Evolutionary conservation across 371 early-diverging fungal genomes (phyloP).

Genomic region (Batkoa obscura): DNA sequence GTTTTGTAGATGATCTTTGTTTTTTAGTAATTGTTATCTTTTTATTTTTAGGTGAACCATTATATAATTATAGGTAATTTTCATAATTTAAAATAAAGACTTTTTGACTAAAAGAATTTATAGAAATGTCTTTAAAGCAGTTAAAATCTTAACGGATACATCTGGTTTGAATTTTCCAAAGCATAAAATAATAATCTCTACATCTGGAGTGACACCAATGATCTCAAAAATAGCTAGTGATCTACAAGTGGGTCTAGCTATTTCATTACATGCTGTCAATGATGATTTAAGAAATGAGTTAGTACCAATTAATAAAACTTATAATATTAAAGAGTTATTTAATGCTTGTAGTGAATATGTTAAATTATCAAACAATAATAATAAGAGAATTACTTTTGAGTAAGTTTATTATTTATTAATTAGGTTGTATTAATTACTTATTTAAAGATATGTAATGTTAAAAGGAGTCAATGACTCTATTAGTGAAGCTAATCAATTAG

Average conservation of each 20-base stretch:
- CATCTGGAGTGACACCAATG: slow-evolving; percentile 74
- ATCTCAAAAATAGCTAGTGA: slow-evolving; percentile 53
- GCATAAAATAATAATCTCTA: slow-evolving; percentile 63
- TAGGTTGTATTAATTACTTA: background rate
- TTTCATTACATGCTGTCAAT: slow-evolving; percentile 75
- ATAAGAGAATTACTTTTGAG: slow-evolving; percentile 53
- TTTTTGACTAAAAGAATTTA: background rate
- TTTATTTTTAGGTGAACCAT: slow-evolving; percentile 33
- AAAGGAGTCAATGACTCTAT: slow-evolving; percentile 56
- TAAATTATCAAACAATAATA: slow-evolving; percentile 15
- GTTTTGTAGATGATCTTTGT: background rate
- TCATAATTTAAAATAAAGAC: background rate
- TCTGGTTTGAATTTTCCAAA: slow-evolving; percentile 46
- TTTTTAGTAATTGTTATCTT: no score
- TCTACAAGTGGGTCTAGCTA: slow-evolving; percentile 61
- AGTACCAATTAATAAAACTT: slow-evolving; percentile 76
- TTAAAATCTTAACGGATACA: slow-evolving; percentile 49
- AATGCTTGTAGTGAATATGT: slow-evolving; percentile 49
- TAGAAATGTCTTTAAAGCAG: slow-evolving; percentile 47
- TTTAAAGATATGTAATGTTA: slow-evolving; percentile 58
- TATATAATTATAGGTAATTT: slow-evolving; percentile 51
- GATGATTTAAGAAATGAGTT: slow-evolving; percentile 54
- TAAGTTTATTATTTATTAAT: slow-evolving; percentile 10
- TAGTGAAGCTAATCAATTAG: slow-evolving; percentile 43
- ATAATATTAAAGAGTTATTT: slow-evolving; percentile 42